phyloP scores from a whole-genome alignment of 2,329 filamentous ascomycete genomes.

The Aspergillus texensis region DNA sequence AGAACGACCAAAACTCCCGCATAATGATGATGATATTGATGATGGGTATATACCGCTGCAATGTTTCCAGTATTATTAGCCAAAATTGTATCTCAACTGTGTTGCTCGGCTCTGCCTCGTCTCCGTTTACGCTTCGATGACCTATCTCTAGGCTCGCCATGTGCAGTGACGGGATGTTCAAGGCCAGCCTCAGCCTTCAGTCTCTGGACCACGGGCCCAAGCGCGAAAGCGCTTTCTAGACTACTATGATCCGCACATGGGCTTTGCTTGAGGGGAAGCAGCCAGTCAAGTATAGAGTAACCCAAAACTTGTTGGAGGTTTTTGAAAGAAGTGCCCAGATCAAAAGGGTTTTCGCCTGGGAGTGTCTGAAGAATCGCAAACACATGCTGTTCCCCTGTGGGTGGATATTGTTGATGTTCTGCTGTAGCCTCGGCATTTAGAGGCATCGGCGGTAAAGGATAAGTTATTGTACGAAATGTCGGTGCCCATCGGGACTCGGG shows the following conservation, averaged over 20 bases:
- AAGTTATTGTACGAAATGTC: slow-evolving; percentile 44
- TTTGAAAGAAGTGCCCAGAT: slow-evolving; percentile 64
- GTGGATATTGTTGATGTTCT: slow-evolving; percentile 33
- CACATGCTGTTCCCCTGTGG: slow-evolving; percentile 59
- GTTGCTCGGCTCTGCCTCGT: slow-evolving; percentile 16
- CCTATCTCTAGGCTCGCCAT: slow-evolving; percentile 9
- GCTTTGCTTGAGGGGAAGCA: slow-evolving; percentile 73
- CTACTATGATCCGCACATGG: slow-evolving; percentile 73
- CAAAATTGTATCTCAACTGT: slow-evolving; percentile 4
- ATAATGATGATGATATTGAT: neutral
- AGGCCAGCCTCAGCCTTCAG: slow-evolving; percentile 55
- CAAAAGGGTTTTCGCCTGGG: slow-evolving; percentile 81
- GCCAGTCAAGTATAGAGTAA: slow-evolving; percentile 69
- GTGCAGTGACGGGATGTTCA: slow-evolving; percentile 12
- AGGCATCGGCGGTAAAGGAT: slow-evolving; percentile 38
- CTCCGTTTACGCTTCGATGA: slow-evolving; percentile 18
- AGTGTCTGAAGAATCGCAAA: slow-evolving; percentile 79
- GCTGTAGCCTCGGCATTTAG: slow-evolving; percentile 19
- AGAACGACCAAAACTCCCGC: slow-evolving; percentile 1
- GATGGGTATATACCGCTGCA: neutral
- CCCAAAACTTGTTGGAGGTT: slow-evolving; percentile 87
- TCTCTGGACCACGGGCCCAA: slow-evolving; percentile 63
- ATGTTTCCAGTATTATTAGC: slow-evolving; percentile 1
- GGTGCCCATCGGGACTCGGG: slow-evolving; percentile 39
- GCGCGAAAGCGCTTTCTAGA: slow-evolving; percentile 67